phyloP scores from a whole-genome alignment of 257 asterid species.

The Marsdenia floribunda region DNA sequence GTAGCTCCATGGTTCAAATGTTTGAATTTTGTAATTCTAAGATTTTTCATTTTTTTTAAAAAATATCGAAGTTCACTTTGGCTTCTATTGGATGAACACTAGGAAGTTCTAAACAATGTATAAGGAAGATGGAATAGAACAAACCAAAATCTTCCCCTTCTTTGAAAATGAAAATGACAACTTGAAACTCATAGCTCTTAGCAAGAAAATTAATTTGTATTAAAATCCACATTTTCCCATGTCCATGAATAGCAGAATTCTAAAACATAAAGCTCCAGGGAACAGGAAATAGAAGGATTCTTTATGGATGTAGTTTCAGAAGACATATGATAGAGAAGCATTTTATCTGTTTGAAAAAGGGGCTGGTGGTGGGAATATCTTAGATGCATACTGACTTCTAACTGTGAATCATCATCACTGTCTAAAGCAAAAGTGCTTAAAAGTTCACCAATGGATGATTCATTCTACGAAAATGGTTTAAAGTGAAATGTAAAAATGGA shows the following conservation, averaged over 20 bases:
- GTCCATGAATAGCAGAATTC: neutral
- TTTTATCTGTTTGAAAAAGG: neutral
- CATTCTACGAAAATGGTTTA: neutral
- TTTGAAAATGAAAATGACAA: neutral
- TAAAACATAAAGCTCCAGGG: neutral
- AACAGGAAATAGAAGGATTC: neutral
- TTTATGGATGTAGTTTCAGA: neutral
- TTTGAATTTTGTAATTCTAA: neutral
- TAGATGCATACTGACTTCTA: neutral
- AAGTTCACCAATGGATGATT: neutral
- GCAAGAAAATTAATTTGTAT: neutral
- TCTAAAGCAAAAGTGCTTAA: neutral
- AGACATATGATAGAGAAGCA: neutral
- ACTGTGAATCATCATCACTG: neutral
- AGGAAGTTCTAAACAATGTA: neutral
- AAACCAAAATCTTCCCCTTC: neutral
- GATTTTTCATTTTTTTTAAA: neutral
- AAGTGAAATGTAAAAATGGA: neutral
- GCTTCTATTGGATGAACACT: neutral
- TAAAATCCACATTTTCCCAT: neutral
- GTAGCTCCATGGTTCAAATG: neutral
- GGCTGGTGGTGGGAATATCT: neutral
- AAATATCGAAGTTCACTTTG: neutral
- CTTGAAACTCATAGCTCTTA: neutral
- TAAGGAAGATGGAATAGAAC: neutral